These are phyloP conservation scores for Coniochaeta ligniaria DNA, from an alignment of 2,329 filamentous ascomycete genomes.

Conservation along the genomic window DNA sequence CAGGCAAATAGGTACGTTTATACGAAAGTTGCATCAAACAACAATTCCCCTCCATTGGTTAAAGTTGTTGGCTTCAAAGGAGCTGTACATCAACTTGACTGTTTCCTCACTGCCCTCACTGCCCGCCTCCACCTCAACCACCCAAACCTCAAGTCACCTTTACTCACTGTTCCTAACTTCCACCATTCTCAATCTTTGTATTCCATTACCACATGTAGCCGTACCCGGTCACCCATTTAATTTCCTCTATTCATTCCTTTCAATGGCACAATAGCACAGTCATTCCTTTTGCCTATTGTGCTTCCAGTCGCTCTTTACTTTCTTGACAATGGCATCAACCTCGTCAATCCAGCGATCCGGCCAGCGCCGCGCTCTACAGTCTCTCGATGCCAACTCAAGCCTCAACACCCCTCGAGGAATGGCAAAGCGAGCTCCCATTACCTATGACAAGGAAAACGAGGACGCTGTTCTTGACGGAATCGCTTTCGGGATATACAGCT, in stretches of 20 bases:
- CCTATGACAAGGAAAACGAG: slow-evolving; percentile 14
- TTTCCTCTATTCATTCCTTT: neutral
- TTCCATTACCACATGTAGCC: neutral
- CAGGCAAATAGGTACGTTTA: neutral
- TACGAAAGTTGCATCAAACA: neutral
- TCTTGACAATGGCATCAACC: neutral
- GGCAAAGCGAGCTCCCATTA: slow-evolving; percentile 11
- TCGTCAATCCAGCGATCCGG: slow-evolving; percentile 3
- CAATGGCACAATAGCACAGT: neutral
- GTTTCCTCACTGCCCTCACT: neutral
- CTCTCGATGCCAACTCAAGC: slow-evolving; percentile 9
- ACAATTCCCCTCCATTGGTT: neutral
- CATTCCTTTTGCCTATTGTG: neutral
- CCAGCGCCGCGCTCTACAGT: slow-evolving; percentile 7
- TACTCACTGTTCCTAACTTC: neutral
- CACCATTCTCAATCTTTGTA: neutral
- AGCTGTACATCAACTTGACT: neutral
- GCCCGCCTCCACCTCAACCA: neutral
- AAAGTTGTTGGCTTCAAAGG: neutral
- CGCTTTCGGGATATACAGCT: slow-evolving; percentile 10
- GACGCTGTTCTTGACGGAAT: slow-evolving; percentile 9
- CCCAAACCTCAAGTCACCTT: neutral
- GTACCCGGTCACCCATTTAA: neutral
- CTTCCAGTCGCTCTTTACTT: neutral
- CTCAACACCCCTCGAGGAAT: slow-evolving; percentile 7